Base-by-base conservation (phyloP, 345 rosid genomes). In the Psidium friedrichsthalianum region DNA sequence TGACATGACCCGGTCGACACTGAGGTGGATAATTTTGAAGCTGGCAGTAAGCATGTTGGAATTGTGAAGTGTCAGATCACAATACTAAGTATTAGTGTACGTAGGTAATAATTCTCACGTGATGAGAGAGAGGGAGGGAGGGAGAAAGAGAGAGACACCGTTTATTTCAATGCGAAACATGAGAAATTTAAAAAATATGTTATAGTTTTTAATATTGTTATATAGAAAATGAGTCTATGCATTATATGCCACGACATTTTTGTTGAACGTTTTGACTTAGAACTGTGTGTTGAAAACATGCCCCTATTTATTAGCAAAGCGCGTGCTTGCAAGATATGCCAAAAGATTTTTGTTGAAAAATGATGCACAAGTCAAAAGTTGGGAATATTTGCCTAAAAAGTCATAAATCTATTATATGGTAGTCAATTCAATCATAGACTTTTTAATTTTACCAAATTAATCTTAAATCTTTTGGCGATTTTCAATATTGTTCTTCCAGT, bases 401-500 rank as follows among this genome's bases (percentile, higher is more conserved):
- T 5, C 3, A 0, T 56, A 56, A 54, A 56, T 10, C 2, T 56
- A 21, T 20, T 56, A 4, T 56, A 8, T 6, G 8, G 3, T 3
- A 8, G 3, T 10, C 10, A 21, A 56, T 21, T 20, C 4, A 56
- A 2, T 55, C 10, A 9, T 55, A 56, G 3, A 56, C 20, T 56
- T 56, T n/a, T 56, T 8, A 7, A 56, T 21, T 56, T 21, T 8
- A 11, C 20, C 0, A 14, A 64, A 32, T 32, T 0, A 4, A 3
- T 18, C 12, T 21, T 32, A 69, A 69, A 32, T 69, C 5, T 69
- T 21, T 9, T 69, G 32, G 36, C 1, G 1, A 36, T 69, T 32
- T 69, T 36, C 12, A 1, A 36, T 69, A 5, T 36, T 8, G 12
- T 36, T 5, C 2, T 64, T 32, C 6, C 0, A 8, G 21, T 1